These are phyloP conservation scores for Sphagnurus paluster DNA, from an alignment of 1,284 basidiomycete species.

Conservation along the genomic window DNA sequence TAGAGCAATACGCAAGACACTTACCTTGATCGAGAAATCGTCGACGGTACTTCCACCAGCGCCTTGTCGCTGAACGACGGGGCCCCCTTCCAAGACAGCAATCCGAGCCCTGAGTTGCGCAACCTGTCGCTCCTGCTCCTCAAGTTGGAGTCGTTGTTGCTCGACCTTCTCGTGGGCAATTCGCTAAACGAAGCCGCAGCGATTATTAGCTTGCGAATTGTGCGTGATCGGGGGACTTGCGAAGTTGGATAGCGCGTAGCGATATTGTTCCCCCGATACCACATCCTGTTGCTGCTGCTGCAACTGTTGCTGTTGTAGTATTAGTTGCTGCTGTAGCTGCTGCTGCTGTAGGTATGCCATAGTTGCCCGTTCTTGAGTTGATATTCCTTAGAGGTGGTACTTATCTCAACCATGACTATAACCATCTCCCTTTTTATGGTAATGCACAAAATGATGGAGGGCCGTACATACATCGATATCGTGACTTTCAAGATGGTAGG, in stretches of 20 bases:
- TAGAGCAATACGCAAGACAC: slow-evolving; percentile 20
- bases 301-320: slow-evolving; percentile 30
- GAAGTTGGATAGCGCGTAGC: slow-evolving; percentile 79
- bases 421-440: background rate
- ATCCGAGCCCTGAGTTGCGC: slow-evolving; percentile 70
- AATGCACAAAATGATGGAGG: slow-evolving; percentile 11
- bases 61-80: slow-evolving; percentile 36
- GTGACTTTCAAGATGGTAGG: background rate
- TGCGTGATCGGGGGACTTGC: slow-evolving; percentile 39
- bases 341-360: slow-evolving; percentile 30
- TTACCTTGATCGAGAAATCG: slow-evolving; percentile 81
- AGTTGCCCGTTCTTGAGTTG: background rate
- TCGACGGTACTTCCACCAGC: slow-evolving; percentile 67
- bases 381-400: background rate
- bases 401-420: background rate
- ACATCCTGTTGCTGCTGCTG: slow-evolving; percentile 42
- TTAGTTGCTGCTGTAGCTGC: slow-evolving; percentile 9
- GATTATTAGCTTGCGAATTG: background rate
- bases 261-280: slow-evolving; percentile 72
- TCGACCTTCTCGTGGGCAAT: slow-evolving; percentile 87
- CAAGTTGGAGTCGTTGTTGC: slow-evolving; percentile 71
- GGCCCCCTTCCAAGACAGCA: slow-evolving; percentile 66
- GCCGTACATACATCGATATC: background rate
- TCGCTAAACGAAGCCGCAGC: slow-evolving; percentile 46
- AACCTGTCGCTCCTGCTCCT: slow-evolving; percentile 81